Base-by-base conservation (phyloP, 441 rosid genomes). In the Gossypium trilobum region DNA sequence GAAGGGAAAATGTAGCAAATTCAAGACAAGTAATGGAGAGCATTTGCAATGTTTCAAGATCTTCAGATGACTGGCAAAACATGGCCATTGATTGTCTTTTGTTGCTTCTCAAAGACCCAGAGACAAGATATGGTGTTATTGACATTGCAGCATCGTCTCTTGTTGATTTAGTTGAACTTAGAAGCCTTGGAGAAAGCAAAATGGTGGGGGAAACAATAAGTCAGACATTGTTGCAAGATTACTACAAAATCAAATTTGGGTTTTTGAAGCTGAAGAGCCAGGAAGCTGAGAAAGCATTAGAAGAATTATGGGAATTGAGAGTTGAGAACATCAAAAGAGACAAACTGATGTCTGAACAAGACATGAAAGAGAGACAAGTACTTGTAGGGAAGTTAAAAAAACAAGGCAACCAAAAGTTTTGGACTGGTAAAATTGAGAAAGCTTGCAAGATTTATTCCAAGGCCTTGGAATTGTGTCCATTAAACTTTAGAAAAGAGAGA, bases 31-130 rank as follows among this genome's bases (percentile, higher is more conserved):
- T 82, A n/a, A 73, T 92, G 3, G 72, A 79, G 23, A 76, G 68
- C 73, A 83, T 92, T 16, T 79, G 95, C 77, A 82, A 85, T 50
- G 79, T 83, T 20, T 79, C 97, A 56, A 81, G 97, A 72, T 88
- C 93, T 19, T 87, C 92, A 3, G 87, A 84, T 77, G 85, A 89
- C 76, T 91, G 93, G 91, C 92, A 84, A 74, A 82, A 76, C 72
- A 75, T 82, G 81, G 95, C 87, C 4, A 82, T 93, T 68, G 97
- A 91, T 70, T 86, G 86, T 31, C 89, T 91, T 74, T 60, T 89
- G 71, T 76, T 79, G 1, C 89, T 93, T 54, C 90, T 93, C 48
- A 88, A 83, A 78, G 98, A 89, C 80, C 78, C 72, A 67, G 87
- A 74, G 9, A 85, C 89, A 23, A 86, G 91, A 81, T 66, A 83